Evolutionary conservation across 345 rosid genomes (phyloP).

Genomic region (Theobroma cacao): DNA sequence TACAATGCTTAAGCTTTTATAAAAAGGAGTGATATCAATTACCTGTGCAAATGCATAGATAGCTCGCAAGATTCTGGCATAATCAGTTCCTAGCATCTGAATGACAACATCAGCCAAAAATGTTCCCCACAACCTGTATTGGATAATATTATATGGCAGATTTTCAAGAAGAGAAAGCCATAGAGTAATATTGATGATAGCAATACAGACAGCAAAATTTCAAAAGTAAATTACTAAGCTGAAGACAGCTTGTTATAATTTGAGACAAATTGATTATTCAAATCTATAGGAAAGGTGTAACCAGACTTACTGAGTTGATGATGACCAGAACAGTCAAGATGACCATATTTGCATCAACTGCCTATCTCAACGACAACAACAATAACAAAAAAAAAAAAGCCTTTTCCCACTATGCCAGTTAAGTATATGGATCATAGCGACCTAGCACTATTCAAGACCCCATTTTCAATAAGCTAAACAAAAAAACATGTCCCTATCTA

Average conservation of each 20-base stretch:
- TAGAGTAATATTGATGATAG: neutral
- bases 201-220: neutral
- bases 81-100: constrained; percentile 98
- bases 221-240: neutral
- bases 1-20: neutral
- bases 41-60: constrained; percentile 95
- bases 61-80: constrained; percentile 88
- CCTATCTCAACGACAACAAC: neutral
- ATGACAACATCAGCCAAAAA: constrained; percentile 88
- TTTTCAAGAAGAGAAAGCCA: neutral
- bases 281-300: neutral
- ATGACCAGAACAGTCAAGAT: neutral
- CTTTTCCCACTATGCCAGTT: neutral
- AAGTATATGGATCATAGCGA: neutral
- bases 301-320: neutral
- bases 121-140: constrained; percentile 91
- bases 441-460: neutral
- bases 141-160: neutral
- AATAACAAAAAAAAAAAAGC: neutral
- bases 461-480: neutral
- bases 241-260: neutral
- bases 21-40: constrained; percentile 7
- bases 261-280: neutral
- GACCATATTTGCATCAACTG: neutral
- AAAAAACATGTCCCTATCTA: neutral